phyloP scores from a whole-genome alignment of 495 filamentous ascomycete genomes.

The Podospora anserina region DNA sequence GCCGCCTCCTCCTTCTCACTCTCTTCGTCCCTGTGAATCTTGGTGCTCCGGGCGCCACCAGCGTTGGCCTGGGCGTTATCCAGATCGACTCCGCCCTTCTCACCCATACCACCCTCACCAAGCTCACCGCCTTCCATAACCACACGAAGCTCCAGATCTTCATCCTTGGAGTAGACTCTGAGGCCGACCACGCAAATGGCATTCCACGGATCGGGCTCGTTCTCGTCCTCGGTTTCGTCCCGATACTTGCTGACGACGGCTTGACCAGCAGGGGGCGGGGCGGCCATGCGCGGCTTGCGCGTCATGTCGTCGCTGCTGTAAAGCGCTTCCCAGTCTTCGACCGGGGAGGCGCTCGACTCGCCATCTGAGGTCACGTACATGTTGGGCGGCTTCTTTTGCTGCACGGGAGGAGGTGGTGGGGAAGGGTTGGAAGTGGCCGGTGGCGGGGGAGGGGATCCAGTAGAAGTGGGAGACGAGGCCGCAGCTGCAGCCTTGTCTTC shows the following conservation, averaged over 20 bases:
- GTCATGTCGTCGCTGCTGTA: constrained; percentile 52
- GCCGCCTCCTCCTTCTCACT: constrained; percentile 31
- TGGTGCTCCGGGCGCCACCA: constrained; percentile 36
- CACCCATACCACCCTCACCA: constrained; percentile 48
- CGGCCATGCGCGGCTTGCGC: constrained; percentile 43
- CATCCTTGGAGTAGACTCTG: constrained; percentile 50
- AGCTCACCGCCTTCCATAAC: constrained; percentile 50
- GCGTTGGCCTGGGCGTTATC: constrained; percentile 52
- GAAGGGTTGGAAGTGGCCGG: constrained; percentile 14
- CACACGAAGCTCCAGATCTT: constrained; percentile 44
- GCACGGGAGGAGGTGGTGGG: constrained; percentile 11
- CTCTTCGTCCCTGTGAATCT: constrained; percentile 23
- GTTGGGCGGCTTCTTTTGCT: constrained; percentile 25
- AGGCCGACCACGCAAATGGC: constrained; percentile 50
- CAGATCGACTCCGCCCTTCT: constrained; percentile 48
- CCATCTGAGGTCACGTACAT: constrained; percentile 40
- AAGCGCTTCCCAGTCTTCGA: constrained; percentile 50
- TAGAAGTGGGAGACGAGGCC: constrained; percentile 17
- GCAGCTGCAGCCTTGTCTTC: constrained; percentile 33
- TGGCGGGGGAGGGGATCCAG: constrained; percentile 27
- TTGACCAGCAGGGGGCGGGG: constrained; percentile 30
- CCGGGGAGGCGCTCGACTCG: constrained; percentile 48
- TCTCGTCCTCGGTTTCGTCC: constrained; percentile 45
- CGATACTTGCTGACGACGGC: constrained; percentile 37
- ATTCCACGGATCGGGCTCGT: constrained; percentile 50